Base-by-base conservation (phyloP, 768 basidiomycete genomes). In the Rhodocollybia butyracea region DNA sequence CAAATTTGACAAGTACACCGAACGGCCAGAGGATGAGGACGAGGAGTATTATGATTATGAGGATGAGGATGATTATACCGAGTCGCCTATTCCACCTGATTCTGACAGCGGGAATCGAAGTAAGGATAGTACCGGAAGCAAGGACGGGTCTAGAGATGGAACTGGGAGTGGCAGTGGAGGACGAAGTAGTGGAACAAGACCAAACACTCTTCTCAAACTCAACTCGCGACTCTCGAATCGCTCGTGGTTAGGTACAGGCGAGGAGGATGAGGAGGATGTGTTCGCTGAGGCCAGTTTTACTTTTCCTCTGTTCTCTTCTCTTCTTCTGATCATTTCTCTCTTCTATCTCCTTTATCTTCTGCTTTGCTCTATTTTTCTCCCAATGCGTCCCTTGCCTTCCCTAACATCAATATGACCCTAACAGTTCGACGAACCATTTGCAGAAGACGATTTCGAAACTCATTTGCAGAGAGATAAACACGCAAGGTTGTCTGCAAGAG, bases 391-490 rank as follows among this genome's bases (percentile, higher is more conserved):
- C n/a, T n/a, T n/a, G n/a, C n/a, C n/a, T n/a, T n/a, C n/a, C n/a
- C n/a, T n/a, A n/a, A n/a, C n/a, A n/a, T n/a, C n/a, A n/a, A n/a
- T n/a, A n/a, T n/a, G n/a, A n/a, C n/a, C n/a, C n/a, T n/a, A n/a
- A n/a, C 58, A 89, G 90, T 95, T 96, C 56, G 94, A 97, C 63
- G 94, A 95, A 74, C 91, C 89, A 6, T 95, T 94, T 61, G 87
- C 84, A 1, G 92, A 95, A 60, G 90, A 93, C 59, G 94, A 96
- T 65, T 76, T 97, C 1, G 94, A 97, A 63, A 82, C 94, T 1
- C 96, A 96, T 62, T 76, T 98, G 19, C 85, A 92, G 58, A 83
- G 97, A 29, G 97, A 99, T 73, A 96, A 97, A 74, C 79, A 92
- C 61, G 95, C 97, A 1, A 81, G 94, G 21, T 73, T 98, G 34